Evolutionary conservation across 345 rosid genomes (phyloP).

Genomic region (sweet orange (Citrus sinensis)): DVS_A1.0 CM039163.1:5874501-5875000

Average conservation of each 20-base stretch:
- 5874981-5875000: constrained; percentile 28
- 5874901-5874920: constrained; percentile 14
- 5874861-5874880: constrained; percentile 11
- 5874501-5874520: neutral
- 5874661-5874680: neutral
- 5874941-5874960: constrained; percentile 22
- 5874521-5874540: neutral
- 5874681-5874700: neutral
- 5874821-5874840: neutral
- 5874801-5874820: neutral
- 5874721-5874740: neutral
- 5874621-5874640: neutral
- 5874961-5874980: constrained; percentile 17
- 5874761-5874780: neutral
- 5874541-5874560: neutral
- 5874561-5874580: neutral
- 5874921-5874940: constrained; percentile 16
- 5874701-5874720: neutral
- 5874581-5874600: neutral
- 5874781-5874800: neutral
- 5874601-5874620: constrained; percentile 3
- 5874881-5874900: constrained; percentile 15
- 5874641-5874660: neutral
- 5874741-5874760: neutral
- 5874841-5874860: neutral